A percentile compares a stretch with the other conserved stretches of the same genome.
Conservation (phyloP, 2,329 filamentous ascomycete genomes). For the Grosmannia serpens region DNA sequence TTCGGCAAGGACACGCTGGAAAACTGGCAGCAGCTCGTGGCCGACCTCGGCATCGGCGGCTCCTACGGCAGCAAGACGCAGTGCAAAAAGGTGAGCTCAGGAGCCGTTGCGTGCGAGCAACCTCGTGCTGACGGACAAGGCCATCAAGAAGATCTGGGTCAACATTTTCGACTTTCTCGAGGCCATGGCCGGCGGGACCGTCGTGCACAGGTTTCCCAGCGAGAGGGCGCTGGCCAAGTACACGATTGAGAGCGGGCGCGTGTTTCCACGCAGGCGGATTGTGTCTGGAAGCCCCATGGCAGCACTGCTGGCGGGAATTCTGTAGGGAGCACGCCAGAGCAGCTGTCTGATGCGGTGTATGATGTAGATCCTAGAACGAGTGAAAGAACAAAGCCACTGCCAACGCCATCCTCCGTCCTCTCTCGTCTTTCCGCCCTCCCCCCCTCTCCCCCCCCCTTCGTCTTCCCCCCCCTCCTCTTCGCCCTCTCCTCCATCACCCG, state of each 20-base stretch:
- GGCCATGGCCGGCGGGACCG: conserved; percentile 14
- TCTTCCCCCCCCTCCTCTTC: not conserved
- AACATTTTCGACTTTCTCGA: conserved; percentile 39
- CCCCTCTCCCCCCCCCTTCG: no score
- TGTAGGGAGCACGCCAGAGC: not conserved
- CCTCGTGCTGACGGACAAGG: not conserved
- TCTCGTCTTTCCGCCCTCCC: no score
- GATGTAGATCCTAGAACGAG: not conserved
- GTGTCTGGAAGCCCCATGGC: conserved; percentile 27
- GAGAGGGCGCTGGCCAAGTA: conserved; percentile 22
- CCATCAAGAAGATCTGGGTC: conserved; percentile 27
- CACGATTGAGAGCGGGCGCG: conserved; percentile 22
- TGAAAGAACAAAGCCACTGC: not conserved
- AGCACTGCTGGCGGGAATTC: conserved; percentile 18
- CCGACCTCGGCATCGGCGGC: conserved; percentile 27
- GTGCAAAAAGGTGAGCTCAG: conserved; percentile 29
- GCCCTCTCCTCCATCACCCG: conserved; percentile 25
- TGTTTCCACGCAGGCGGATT: conserved; percentile 35
- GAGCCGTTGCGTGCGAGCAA: not conserved
- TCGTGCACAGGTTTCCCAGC: conserved; percentile 22
- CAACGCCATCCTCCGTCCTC: not conserved
- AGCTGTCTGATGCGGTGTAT: not conserved
- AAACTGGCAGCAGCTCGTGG: conserved; percentile 34
- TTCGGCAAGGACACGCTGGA: conserved; percentile 21
- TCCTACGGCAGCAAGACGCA: conserved; percentile 29